Percentiles rank a stretch among this genome's conserved stretches.
Conservation (phyloP, 768 basidiomycete species). For the Coprinellus aureogranulatus region DNA sequence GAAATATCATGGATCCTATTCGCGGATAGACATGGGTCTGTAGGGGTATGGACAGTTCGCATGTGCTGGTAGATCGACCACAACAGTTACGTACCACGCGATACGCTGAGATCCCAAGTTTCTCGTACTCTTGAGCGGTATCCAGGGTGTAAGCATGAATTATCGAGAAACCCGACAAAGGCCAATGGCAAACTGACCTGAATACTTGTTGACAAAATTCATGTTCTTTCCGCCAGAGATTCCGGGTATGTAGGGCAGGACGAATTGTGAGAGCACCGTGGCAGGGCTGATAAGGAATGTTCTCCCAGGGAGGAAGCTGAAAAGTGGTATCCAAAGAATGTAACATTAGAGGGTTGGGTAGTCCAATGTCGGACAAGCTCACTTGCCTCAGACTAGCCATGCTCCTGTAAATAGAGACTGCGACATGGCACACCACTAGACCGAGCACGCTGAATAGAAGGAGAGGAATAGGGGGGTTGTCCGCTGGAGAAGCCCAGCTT, state of each 20-base stretch:
- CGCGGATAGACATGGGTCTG: conserved; percentile 28
- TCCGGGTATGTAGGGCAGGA: conserved; percentile 6
- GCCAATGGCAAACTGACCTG: conserved; percentile 25
- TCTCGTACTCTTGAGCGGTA: conserved; percentile 9
- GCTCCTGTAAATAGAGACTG: background rate
- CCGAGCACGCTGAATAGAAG: background rate
- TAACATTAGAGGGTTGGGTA: background rate
- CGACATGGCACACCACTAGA: background rate
- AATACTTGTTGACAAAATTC: conserved; percentile 29
- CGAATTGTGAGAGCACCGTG: background rate
- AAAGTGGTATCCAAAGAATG: background rate
- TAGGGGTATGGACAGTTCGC: background rate
- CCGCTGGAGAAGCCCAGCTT: background rate
- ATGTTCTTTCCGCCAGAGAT: conserved; percentile 24
- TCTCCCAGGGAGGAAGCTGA: background rate
- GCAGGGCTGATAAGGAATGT: background rate
- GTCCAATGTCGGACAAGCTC: background rate
- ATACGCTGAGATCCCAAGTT: conserved; percentile 34
- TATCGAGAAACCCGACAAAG: background rate
- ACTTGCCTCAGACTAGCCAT: background rate
- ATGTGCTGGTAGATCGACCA: background rate
- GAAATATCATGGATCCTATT: conserved; percentile 17
- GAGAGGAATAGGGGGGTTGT: background rate
- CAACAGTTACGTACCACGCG: background rate
- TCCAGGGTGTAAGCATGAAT: background rate